A percentile compares a stretch with the other conserved stretches of the same genome.
phyloP scores from a whole-genome alignment of 306 rosid species.

The Vigna angularis region DNA sequence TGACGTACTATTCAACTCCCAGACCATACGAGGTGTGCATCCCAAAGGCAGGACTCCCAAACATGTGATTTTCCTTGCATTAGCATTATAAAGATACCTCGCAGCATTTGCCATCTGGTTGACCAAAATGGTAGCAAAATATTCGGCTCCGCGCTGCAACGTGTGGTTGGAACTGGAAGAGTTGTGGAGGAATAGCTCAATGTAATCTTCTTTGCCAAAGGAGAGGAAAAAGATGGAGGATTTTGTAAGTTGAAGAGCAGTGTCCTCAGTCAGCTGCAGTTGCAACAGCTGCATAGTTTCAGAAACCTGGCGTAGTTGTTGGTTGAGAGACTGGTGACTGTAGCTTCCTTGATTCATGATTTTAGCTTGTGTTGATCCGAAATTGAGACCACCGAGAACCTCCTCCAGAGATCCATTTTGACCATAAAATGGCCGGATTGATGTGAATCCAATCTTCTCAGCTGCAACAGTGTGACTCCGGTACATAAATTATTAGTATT shows the following conservation, averaged over 20 bases:
- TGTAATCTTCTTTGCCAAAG: conserved; percentile 82
- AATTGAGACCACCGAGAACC: conserved; percentile 69
- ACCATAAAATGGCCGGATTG: conserved; percentile 59
- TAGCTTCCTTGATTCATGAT: conserved; percentile 67
- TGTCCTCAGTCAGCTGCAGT: conserved; percentile 55
- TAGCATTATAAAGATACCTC: conserved; percentile 67
- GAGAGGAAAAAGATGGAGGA: conserved; percentile 79
- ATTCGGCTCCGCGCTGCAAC: conserved; percentile 30
- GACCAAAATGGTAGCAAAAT: conserved; percentile 65
- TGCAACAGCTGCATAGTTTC: conserved; percentile 76
- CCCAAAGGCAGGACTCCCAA: conserved; percentile 81
- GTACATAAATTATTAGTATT: background rate
- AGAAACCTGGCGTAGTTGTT: conserved; percentile 80
- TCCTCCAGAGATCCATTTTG: conserved; percentile 75
- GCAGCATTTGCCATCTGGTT: conserved; percentile 68
- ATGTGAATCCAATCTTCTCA: conserved; percentile 68
- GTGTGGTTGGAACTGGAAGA: conserved; percentile 45
- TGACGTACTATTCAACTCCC: conserved; percentile 32
- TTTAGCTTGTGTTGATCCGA: conserved; percentile 84
- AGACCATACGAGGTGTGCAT: conserved; percentile 66
- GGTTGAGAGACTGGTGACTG: conserved; percentile 83
- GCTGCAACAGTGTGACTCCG: conserved; percentile 50
- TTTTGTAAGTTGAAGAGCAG: conserved; percentile 57
- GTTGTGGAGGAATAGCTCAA: conserved; percentile 57
- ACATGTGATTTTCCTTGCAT: conserved; percentile 75